Conservation (phyloP, 179 eudicot genomes). For the Silene vulgaris region DNA sequence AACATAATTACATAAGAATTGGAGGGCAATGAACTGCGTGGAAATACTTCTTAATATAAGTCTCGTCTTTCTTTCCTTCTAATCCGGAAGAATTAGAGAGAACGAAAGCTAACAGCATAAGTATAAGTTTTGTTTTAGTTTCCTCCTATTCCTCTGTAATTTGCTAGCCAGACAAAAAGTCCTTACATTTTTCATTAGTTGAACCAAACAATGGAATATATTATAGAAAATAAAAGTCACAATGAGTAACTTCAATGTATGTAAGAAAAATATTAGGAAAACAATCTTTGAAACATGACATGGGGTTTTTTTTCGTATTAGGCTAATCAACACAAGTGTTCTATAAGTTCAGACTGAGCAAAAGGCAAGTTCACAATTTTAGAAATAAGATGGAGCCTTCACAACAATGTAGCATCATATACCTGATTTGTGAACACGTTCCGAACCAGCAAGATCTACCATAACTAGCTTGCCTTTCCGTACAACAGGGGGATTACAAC, state of each 20-base stretch:
- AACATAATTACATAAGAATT: neutral
- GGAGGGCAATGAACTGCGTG: neutral
- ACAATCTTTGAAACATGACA: neutral
- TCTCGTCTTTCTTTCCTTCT: neutral
- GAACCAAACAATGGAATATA: neutral
- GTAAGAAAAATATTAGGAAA: neutral
- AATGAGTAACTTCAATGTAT: slow-evolving; percentile 1
- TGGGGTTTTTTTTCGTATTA: neutral
- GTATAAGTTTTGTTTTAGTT: neutral
- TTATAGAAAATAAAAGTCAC: neutral
- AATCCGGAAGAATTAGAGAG: neutral
- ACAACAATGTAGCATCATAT: slow-evolving; percentile 15
- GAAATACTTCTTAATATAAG: neutral
- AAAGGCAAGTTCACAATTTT: neutral
- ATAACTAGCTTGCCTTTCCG: slow-evolving; percentile 90
- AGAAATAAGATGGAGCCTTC: slow-evolving; percentile 10
- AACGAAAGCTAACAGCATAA: neutral
- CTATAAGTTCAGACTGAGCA: slow-evolving; percentile 5
- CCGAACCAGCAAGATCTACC: slow-evolving; percentile 99
- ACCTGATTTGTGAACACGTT: slow-evolving; percentile 97
- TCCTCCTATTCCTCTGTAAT: neutral
- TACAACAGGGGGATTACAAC: slow-evolving; percentile 58
- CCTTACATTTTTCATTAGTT: neutral
- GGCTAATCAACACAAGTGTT: neutral
- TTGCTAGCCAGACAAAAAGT: neutral